Conservation (phyloP, 352 stramenopile species). For the Thraustochytrium sp. region DNA sequence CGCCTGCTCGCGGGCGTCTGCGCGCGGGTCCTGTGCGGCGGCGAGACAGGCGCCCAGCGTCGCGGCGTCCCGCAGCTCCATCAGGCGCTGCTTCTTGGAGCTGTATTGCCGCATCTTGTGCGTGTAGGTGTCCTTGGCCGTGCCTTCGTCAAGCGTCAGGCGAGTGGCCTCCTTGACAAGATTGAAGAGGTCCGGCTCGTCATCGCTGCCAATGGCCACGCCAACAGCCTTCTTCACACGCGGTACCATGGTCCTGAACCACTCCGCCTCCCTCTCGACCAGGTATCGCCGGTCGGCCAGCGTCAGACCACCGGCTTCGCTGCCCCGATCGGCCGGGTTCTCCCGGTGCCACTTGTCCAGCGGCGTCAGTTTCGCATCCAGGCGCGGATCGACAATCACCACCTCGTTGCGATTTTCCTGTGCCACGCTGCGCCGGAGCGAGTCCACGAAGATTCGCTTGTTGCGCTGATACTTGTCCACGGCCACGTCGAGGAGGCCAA, state of each 20-base stretch:
- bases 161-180: constrained; percentile 13
- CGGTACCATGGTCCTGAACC: not conserved
- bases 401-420: constrained; percentile 36
- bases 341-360: constrained; percentile 18
- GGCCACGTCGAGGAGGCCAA: not conserved
- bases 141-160: constrained; percentile 18
- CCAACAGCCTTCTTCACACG: not conserved
- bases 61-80: not conserved
- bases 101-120: constrained; percentile 27
- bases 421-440: not conserved
- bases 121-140: constrained; percentile 28
- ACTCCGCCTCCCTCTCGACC: not conserved
- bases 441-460: constrained; percentile 1
- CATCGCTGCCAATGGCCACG: not conserved
- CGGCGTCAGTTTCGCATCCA: not conserved
- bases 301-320: not conserved
- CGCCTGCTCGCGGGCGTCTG: not conserved
- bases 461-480: constrained; percentile 26
- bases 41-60: constrained; percentile 2
- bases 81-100: constrained; percentile 40
- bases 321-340: not conserved
- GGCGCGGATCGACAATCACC: not conserved
- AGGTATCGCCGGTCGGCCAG: not conserved
- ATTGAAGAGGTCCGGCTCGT: constrained; percentile 39
- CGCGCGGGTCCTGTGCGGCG: not conserved